phyloP scores from a whole-genome alignment of 2,329 filamentous ascomycete genomes.

The Escovopsis sp. region DNA sequence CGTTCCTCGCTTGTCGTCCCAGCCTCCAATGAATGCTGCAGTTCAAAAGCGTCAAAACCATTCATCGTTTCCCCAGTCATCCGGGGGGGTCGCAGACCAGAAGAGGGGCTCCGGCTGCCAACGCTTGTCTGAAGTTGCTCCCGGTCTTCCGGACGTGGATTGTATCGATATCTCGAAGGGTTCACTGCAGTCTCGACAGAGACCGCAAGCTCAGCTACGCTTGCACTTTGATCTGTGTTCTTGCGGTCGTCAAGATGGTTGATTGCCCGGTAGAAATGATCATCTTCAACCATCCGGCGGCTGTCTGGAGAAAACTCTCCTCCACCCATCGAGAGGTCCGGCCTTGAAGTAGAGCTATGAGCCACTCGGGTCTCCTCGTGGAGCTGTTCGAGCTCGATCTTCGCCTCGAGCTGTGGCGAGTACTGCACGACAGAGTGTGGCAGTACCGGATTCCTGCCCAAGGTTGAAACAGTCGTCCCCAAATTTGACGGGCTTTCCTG shows the following conservation, averaged over 20 bases:
- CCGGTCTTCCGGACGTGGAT: neutral
- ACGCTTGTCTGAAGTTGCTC: no score
- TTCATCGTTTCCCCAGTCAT: no score
- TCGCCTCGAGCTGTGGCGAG: neutral
- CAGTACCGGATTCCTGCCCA: neutral
- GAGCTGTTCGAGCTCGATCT: neutral
- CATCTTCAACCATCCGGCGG: neutral
- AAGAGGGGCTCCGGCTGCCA: no score
- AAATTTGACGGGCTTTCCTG: no score
- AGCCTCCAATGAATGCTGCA: no score
- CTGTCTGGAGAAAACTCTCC: neutral
- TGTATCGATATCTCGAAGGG: neutral
- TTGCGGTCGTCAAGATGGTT: neutral
- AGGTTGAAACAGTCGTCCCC: no score
- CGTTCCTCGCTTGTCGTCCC: no score
- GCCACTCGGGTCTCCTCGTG: neutral
- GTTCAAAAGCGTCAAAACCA: no score
- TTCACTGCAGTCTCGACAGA: neutral
- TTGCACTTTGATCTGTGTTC: neutral
- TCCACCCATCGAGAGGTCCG: slow-evolving; percentile 1
- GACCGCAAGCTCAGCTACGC: neutral
- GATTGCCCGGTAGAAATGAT: neutral
- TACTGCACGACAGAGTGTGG: neutral
- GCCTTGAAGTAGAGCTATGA: neutral
- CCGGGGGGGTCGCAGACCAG: no score